These are phyloP conservation scores for Litsea cubeba DNA, from an alignment of 164 flowering plant species.

Conservation along the genomic window DNA sequence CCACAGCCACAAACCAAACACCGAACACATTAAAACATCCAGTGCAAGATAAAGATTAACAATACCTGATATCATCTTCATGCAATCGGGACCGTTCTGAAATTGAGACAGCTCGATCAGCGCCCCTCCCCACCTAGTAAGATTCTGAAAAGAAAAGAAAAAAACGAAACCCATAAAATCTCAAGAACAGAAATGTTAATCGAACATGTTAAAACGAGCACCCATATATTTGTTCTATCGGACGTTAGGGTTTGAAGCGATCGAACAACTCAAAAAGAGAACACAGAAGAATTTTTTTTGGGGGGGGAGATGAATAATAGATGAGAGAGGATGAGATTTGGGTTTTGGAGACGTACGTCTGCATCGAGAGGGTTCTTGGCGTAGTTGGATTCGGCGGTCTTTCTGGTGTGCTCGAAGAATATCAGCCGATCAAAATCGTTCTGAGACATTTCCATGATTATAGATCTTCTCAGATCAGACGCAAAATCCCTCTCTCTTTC, in stretches of 20 bases:
- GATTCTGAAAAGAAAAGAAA: slow-evolving; percentile 41
- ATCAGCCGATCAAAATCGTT: slow-evolving; percentile 64
- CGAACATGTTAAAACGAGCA: neutral
- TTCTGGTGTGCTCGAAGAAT: slow-evolving; percentile 76
- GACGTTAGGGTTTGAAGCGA: neutral
- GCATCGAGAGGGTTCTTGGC: slow-evolving; percentile 65
- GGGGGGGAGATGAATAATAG: neutral
- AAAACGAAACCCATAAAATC: neutral
- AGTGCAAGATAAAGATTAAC: neutral
- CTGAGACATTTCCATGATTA: slow-evolving; percentile 41
- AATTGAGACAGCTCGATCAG: slow-evolving; percentile 74
- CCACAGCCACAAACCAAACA: neutral
- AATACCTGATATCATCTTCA: slow-evolving; percentile 60
- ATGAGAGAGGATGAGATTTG: neutral
- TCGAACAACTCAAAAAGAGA: neutral
- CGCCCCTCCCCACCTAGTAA: slow-evolving; percentile 88
- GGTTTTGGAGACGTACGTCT: slow-evolving; percentile 33
- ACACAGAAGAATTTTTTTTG: neutral
- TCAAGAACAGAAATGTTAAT: neutral
- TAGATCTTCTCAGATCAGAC: neutral
- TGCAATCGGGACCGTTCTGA: slow-evolving; percentile 44
- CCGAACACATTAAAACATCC: neutral
- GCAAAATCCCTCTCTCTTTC: neutral
- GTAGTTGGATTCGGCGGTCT: slow-evolving; percentile 50
- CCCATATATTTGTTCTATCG: neutral